Evolutionary conservation across 176 grass and related monocot species (phyloP).

Genomic region (Poa annua): DNA sequence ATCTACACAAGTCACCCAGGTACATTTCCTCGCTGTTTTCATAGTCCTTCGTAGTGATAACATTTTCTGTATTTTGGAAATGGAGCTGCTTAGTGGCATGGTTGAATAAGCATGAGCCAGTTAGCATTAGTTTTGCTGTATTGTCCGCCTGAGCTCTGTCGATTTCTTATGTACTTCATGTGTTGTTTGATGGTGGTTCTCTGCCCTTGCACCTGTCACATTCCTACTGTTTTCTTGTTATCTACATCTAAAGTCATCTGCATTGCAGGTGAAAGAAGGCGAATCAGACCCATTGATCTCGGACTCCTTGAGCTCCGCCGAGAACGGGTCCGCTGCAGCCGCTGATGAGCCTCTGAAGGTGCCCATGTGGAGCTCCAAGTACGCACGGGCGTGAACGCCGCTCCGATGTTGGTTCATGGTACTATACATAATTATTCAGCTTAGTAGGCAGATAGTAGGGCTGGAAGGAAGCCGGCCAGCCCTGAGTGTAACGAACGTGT

Average conservation of each 20-base stretch:
- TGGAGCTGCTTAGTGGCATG: neutral
- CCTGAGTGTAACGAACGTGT: conserved; percentile 53
- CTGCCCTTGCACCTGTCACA: neutral
- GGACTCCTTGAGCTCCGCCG: conserved; percentile 57
- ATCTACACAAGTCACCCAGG: conserved; percentile 74
- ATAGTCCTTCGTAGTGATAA: conserved; percentile 5
- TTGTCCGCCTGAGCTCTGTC: neutral
- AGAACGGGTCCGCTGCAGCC: conserved; percentile 54
- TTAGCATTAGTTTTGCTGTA: neutral
- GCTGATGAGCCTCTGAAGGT: conserved; percentile 68
- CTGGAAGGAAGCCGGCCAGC: conserved; percentile 62
- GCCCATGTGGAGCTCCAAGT: conserved; percentile 78
- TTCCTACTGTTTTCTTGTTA: neutral
- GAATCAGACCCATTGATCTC: conserved; percentile 86
- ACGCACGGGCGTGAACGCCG: conserved; percentile 56
- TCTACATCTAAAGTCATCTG: neutral
- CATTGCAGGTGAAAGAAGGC: conserved; percentile 59
- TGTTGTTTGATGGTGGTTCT: neutral
- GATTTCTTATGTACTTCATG: neutral
- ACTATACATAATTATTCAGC: conserved; percentile 53
- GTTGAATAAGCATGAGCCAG: neutral
- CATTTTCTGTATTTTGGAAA: neutral
- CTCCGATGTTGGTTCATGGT: neutral
- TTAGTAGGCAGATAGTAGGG: conserved; percentile 54
- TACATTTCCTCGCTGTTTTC: conserved; percentile 40